Percentiles rank a stretch among this genome's conserved stretches.
These are phyloP conservation scores for Trebouxia gelatinosa DNA, from an alignment of 163 green algal genomes.

Conservation along the genomic window DNA sequence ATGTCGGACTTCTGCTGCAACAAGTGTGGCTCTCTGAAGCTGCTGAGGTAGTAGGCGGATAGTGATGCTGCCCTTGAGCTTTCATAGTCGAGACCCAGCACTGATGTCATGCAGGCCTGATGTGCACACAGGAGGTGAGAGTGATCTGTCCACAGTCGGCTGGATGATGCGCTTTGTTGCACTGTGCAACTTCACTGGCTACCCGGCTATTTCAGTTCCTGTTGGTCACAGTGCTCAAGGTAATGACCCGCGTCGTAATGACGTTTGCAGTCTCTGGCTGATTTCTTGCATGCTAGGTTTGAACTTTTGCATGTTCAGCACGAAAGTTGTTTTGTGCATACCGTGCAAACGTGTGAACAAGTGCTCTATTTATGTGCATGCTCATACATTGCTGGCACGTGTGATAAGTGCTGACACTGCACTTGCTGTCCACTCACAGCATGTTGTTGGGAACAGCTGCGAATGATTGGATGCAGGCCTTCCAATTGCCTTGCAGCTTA, in stretches of 20 bases:
- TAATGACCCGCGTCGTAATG: not conserved
- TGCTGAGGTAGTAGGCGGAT: too few relatives aligned
- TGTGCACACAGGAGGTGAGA: not conserved
- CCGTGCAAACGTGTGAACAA: not conserved
- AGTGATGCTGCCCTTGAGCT: too few relatives aligned
- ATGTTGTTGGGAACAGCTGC: too few relatives aligned
- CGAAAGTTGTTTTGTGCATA: not conserved
- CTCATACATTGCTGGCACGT: too few relatives aligned
- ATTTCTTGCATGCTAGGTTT: not conserved
- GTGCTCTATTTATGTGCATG: too few relatives aligned
- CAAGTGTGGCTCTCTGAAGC: too few relatives aligned
- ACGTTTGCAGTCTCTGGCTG: too few relatives aligned
- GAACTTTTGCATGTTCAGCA: not conserved
- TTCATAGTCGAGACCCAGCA: too few relatives aligned
- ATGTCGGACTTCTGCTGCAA: too few relatives aligned
- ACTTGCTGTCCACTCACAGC: too few relatives aligned
- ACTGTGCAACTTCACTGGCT: slow-evolving; percentile 22
- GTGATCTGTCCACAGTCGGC: not conserved
- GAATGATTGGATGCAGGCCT: too few relatives aligned
- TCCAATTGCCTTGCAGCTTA: slow-evolving; percentile 67
- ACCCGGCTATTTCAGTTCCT: slow-evolving; percentile 13
- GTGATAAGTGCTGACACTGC: too few relatives aligned
- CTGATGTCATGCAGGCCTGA: not conserved
- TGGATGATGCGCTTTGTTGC: slow-evolving; percentile 8
- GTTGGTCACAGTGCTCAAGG: not conserved